Evolutionary conservation across 352 stramenopile genomes (phyloP).

Genomic region (Elongisporangium prolatum): DNA sequence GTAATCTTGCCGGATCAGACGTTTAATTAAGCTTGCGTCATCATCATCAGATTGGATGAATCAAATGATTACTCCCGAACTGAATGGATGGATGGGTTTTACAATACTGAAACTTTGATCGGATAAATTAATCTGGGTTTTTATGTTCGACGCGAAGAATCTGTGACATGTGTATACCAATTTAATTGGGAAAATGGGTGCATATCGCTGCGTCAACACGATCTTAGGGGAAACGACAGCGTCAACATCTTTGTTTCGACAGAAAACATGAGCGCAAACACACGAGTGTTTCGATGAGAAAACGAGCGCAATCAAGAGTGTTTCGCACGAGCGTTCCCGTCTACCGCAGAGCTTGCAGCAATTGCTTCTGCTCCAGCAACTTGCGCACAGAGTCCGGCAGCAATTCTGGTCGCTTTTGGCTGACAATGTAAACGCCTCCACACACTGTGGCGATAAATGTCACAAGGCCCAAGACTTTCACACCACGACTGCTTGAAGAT

Average conservation of each 20-base stretch:
- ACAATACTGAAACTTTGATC: not conserved
- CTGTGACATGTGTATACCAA: not conserved
- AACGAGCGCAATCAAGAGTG: not conserved
- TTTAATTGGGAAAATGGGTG: not conserved
- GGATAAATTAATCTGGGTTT: not conserved
- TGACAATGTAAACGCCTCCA: not conserved
- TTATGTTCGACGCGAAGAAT: not conserved
- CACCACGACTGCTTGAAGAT: slow-evolving; percentile 13
- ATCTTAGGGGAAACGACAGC: not conserved
- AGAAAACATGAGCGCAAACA: not conserved
- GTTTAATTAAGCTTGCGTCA: not conserved
- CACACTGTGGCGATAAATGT: not conserved
- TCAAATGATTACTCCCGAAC: not conserved
- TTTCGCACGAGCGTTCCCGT: too few species aligned
- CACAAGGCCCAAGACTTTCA: not conserved
- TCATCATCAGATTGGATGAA: not conserved
- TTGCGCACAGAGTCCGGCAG: not conserved
- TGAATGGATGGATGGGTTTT: not conserved
- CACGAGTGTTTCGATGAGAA: not conserved
- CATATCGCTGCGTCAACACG: not conserved
- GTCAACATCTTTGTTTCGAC: not conserved
- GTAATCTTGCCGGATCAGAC: not conserved
- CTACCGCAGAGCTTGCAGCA: not conserved
- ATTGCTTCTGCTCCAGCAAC: not conserved
- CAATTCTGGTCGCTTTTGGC: not conserved